Percentiles rank a stretch among this genome's conserved stretches.
These are phyloP conservation scores for Neofusicoccum sp. DNA, from an alignment of 2,329 filamentous ascomycete genomes.

Conservation along the genomic window DNA sequence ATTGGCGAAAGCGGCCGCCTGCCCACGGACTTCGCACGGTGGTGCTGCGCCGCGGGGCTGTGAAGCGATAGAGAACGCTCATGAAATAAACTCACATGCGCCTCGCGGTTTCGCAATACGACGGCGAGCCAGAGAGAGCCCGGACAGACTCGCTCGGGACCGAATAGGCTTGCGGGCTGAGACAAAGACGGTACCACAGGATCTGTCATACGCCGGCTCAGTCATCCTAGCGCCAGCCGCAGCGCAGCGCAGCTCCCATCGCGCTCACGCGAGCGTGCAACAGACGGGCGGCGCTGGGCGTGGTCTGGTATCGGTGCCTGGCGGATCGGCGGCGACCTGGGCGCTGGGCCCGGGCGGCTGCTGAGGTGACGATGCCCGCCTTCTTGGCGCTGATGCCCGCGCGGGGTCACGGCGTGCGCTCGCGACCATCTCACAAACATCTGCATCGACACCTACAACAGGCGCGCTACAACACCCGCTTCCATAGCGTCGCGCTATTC, in stretches of 20 bases:
- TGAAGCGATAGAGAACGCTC: neutral
- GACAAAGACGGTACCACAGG: neutral
- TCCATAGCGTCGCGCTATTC: conserved; percentile 15
- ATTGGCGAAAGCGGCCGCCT: neutral
- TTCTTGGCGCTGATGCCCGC: neutral
- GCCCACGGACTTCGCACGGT: neutral
- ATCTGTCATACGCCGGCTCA: neutral
- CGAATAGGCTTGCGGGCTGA: neutral
- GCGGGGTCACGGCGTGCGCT: conserved; percentile 7
- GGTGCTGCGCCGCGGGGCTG: neutral
- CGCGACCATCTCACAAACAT: conserved; percentile 18
- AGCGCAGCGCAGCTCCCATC: neutral
- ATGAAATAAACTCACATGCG: neutral
- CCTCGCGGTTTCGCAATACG: neutral
- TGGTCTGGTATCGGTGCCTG: conserved; percentile 11
- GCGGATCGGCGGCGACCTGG: conserved; percentile 2
- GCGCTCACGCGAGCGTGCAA: neutral
- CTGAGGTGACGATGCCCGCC: conserved; percentile 15
- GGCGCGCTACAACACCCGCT: conserved; percentile 7
- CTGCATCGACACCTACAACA: conserved; percentile 7
- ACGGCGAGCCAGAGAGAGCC: neutral
- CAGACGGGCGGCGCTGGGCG: neutral
- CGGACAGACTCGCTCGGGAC: neutral
- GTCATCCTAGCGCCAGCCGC: neutral
- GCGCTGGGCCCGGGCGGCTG: neutral